phyloP scores from a whole-genome alignment of 2,329 filamentous ascomycete genomes.

The Exserohilum turcica region DNA sequence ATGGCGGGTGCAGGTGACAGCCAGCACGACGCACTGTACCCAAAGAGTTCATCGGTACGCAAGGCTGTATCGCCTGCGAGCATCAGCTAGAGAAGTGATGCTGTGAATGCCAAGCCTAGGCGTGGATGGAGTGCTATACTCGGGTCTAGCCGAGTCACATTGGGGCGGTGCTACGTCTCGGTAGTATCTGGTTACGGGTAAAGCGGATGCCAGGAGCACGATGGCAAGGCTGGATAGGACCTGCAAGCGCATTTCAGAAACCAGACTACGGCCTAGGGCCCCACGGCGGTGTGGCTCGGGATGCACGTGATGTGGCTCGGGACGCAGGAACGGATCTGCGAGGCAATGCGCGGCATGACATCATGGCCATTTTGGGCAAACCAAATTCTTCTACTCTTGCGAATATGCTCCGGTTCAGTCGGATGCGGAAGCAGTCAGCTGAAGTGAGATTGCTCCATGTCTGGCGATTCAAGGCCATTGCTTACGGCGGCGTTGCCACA shows the following conservation, averaged over 20 bases:
- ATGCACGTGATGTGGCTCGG: slow-evolving; percentile 8
- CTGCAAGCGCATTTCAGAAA: background rate
- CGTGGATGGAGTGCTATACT: background rate
- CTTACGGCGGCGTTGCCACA: background rate
- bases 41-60: too few species aligned
- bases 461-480: background rate
- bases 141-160: background rate
- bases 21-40: background rate
- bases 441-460: slow-evolving; percentile 4
- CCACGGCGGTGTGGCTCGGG: background rate
- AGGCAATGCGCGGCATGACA: slow-evolving; percentile 6
- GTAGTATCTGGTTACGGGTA: background rate
- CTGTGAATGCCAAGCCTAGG: background rate
- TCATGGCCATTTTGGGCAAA: slow-evolving; percentile 4
- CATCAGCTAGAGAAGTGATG: background rate
- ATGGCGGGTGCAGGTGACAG: background rate
- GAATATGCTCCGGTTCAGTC: slow-evolving; percentile 9
- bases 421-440: slow-evolving; percentile 15
- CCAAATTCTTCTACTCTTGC: background rate
- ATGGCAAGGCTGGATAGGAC: background rate
- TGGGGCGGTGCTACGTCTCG: background rate
- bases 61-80: background rate
- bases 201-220: background rate
- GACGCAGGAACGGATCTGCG: background rate
- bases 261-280: background rate